Conservation (phyloP, 768 basidiomycete species). For the Favolaschia claudopus region DNA sequence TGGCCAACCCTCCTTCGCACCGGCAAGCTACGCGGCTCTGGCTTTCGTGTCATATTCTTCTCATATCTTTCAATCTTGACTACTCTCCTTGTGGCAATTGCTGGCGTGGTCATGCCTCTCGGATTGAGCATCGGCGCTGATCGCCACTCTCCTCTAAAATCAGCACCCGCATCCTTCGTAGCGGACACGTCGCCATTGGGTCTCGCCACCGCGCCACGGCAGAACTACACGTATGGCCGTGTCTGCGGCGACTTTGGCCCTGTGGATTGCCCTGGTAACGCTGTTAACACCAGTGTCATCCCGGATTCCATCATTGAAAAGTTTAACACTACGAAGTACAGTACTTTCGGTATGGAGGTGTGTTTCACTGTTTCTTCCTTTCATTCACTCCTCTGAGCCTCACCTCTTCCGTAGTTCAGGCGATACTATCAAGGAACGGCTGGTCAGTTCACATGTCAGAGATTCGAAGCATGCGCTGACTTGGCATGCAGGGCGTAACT, state of each 20-base stretch:
- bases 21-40: constrained; percentile 7
- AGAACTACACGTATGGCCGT: constrained; percentile 23
- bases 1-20: constrained; percentile 30
- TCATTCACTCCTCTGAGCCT: too few relatives aligned
- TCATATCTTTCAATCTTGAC: constrained; percentile 22
- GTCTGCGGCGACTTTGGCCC: constrained; percentile 23
- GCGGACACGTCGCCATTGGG: constrained; percentile 29
- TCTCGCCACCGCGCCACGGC: constrained; percentile 28
- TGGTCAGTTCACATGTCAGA: background rate
- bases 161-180: constrained; percentile 17
- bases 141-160: background rate
- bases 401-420: too few relatives aligned
- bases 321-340: constrained; percentile 30
- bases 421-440: constrained; percentile 24
- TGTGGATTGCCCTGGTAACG: constrained; percentile 28
- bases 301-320: constrained; percentile 15
- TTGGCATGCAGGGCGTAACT: constrained; percentile 12
- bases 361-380: too few relatives aligned
- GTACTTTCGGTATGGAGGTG: constrained; percentile 32
- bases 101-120: constrained; percentile 30
- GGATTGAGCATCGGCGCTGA: constrained; percentile 28
- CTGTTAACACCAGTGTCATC: constrained; percentile 23
- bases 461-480: background rate
- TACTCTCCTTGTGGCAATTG: constrained; percentile 26
- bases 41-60: constrained; percentile 15